phyloP scores from a whole-genome alignment of 371 early-diverging fungal genomes.

The Mortierella sp. region DNA sequence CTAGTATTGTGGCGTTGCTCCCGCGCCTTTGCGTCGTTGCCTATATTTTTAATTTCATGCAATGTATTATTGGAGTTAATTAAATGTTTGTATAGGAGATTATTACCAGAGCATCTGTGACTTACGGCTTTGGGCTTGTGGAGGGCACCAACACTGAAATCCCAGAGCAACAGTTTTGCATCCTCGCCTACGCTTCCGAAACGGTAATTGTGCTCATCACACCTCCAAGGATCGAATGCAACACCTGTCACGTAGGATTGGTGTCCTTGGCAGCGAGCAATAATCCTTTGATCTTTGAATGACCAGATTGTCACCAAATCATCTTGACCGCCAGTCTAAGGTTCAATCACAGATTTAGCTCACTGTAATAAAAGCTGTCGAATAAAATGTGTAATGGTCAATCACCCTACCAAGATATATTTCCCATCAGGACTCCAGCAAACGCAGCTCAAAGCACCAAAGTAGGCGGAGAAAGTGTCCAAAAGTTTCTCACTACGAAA shows the following conservation, averaged over 20 bases:
- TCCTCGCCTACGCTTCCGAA: slow-evolving; percentile 97
- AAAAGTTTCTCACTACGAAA: slow-evolving; percentile 74
- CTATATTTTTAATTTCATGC: slow-evolving; percentile 64
- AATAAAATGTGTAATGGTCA: too few relatives aligned
- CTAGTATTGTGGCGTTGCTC: slow-evolving; percentile 21
- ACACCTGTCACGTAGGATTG: slow-evolving; percentile 86
- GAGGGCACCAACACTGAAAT: slow-evolving; percentile 86
- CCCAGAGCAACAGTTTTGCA: slow-evolving; percentile 89
- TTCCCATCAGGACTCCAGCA: slow-evolving; percentile 96
- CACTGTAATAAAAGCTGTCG: slow-evolving; percentile 70
- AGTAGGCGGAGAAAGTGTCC: slow-evolving; percentile 77
- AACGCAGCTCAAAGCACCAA: slow-evolving; percentile 88
- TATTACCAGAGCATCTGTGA: slow-evolving; percentile 79
- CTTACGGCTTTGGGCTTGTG: slow-evolving; percentile 80
- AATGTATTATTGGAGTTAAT: slow-evolving; percentile 62
- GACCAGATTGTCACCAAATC: slow-evolving; percentile 96
- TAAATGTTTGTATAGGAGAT: slow-evolving; percentile 27
- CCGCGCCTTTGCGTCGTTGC: slow-evolving; percentile 16
- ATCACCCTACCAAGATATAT: slow-evolving; percentile 81
- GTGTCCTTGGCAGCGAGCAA: slow-evolving; percentile 95
- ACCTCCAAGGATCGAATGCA: slow-evolving; percentile 92
- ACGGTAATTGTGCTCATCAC: slow-evolving; percentile 85
- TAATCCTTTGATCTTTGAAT: slow-evolving; percentile 77
- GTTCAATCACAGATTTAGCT: too few relatives aligned
- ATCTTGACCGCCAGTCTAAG: slow-evolving; percentile 92